phyloP scores from a whole-genome alignment of 768 basidiomycete genomes.

The Boletales sp. region DNA sequence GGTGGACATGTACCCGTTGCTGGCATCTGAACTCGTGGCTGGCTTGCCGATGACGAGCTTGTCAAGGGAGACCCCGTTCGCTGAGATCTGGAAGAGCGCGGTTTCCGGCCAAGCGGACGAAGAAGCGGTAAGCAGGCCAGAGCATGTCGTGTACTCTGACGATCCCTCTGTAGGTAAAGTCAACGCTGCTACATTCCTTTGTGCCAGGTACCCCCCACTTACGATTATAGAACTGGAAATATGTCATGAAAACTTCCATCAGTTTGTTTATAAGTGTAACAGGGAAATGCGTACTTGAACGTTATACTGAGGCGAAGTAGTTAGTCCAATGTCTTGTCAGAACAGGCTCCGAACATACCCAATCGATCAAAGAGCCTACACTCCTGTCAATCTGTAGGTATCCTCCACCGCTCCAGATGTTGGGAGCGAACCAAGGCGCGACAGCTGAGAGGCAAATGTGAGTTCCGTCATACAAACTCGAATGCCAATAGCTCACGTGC shows the following conservation, averaged over 20 bases:
- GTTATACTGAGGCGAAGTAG: conserved; percentile 26
- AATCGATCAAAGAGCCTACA: conserved; percentile 45
- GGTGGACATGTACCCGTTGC: conserved; percentile 56
- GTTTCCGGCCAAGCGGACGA: conserved; percentile 60
- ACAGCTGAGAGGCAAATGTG: conserved; percentile 10
- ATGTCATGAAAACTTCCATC: not conserved
- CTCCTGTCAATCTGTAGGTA: conserved; percentile 36
- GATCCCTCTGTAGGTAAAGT: conserved; percentile 46
- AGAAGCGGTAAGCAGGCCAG: conserved; percentile 54
- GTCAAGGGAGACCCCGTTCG: conserved; percentile 40
- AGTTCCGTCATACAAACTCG: not conserved
- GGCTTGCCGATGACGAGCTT: conserved; percentile 61
- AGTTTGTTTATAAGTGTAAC: not conserved
- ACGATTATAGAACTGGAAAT: conserved; percentile 28
- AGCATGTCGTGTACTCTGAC: conserved; percentile 62
- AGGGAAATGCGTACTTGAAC: conserved; percentile 31
- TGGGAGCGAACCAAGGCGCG: conserved; percentile 21
- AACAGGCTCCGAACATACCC: conserved; percentile 25
- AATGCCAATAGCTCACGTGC: conserved; percentile 26
- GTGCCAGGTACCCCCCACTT: not conserved
- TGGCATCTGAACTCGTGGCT: conserved; percentile 38
- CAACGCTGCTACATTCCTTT: too few relatives aligned
- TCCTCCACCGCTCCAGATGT: conserved; percentile 25
- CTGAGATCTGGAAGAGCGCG: conserved; percentile 51
- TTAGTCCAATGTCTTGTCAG: not conserved